Percentiles rank a stretch among this genome's conserved stretches.
These are phyloP conservation scores for Metarhizium rileyi DNA, from an alignment of 2,329 filamentous ascomycete genomes.

Conservation along the genomic window DNA sequence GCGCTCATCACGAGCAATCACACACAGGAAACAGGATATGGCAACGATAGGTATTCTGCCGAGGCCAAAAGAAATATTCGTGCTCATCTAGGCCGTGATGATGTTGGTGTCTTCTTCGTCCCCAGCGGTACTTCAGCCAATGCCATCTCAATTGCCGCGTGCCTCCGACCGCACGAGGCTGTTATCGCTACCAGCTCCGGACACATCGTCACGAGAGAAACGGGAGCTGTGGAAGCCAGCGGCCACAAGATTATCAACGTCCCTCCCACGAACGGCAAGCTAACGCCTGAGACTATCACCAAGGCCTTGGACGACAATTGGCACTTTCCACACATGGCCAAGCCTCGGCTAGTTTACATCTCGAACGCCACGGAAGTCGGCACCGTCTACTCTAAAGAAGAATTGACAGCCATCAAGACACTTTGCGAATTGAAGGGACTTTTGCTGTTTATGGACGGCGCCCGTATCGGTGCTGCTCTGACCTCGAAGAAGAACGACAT, in stretches of 20 bases:
- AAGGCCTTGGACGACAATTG: conserved; percentile 36
- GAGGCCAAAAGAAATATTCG: conserved; percentile 33
- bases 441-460: conserved; percentile 38
- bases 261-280: conserved; percentile 33
- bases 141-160: conserved; percentile 41
- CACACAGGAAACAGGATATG: conserved; percentile 37
- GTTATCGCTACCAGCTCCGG: conserved; percentile 40
- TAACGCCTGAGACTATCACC: conserved; percentile 32
- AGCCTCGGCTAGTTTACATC: conserved; percentile 40
- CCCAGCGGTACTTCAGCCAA: conserved; percentile 43
- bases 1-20: conserved; percentile 34
- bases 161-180: conserved; percentile 38
- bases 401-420: conserved; percentile 30
- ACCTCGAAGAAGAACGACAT: conserved; percentile 33
- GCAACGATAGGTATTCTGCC: conserved; percentile 33
- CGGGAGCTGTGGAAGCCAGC: conserved; percentile 39
- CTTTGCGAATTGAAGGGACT: conserved; percentile 31
- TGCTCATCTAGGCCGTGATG: conserved; percentile 22
- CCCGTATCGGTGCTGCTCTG: conserved; percentile 34
- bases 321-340: conserved; percentile 42
- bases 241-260: conserved; percentile 43
- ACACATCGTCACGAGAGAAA: conserved; percentile 39
- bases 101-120: conserved; percentile 40
- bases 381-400: conserved; percentile 34
- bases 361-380: conserved; percentile 42